Percentiles rank a stretch among this genome's conserved stretches.
phyloP scores from a whole-genome alignment of 176 grass and related monocot genomes.

The Carex littledalei region DNA sequence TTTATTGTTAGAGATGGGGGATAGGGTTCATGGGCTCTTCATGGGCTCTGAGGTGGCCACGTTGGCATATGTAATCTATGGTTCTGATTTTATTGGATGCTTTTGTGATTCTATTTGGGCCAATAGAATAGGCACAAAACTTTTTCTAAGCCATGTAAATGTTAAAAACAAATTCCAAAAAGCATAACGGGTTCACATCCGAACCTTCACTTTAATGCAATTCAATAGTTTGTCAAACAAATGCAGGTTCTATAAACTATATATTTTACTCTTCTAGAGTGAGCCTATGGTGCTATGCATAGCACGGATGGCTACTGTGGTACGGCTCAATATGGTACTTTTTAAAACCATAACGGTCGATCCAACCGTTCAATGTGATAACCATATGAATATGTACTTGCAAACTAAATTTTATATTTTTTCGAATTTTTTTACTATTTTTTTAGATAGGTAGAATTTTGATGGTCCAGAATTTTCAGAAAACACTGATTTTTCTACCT shows the following conservation, averaged over 20 bases:
- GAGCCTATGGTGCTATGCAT: too few relatives aligned
- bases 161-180: not conserved
- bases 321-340: too few relatives aligned
- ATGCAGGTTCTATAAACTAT: not conserved
- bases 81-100: slow-evolving; percentile 13
- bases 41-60: slow-evolving; percentile 18
- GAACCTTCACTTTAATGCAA: not conserved
- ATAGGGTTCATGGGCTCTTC: slow-evolving; percentile 24
- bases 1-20: slow-evolving; percentile 21
- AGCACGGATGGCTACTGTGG: too few relatives aligned
- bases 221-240: not conserved
- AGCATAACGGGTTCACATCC: not conserved
- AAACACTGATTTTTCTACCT: too few relatives aligned
- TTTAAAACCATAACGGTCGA: too few relatives aligned
- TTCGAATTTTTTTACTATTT: too few relatives aligned
- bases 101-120: not conserved
- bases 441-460: too few relatives aligned
- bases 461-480: too few relatives aligned
- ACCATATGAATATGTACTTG: too few relatives aligned
- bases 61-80: slow-evolving; percentile 23
- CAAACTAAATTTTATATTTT: too few relatives aligned
- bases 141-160: not conserved
- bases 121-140: not conserved
- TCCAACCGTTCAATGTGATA: too few relatives aligned
- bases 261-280: too few relatives aligned